A percentile compares a stretch with the other conserved stretches of the same genome.
phyloP scores from a whole-genome alignment of 495 filamentous ascomycete species.

The Penicillium cataractarum region DNA sequence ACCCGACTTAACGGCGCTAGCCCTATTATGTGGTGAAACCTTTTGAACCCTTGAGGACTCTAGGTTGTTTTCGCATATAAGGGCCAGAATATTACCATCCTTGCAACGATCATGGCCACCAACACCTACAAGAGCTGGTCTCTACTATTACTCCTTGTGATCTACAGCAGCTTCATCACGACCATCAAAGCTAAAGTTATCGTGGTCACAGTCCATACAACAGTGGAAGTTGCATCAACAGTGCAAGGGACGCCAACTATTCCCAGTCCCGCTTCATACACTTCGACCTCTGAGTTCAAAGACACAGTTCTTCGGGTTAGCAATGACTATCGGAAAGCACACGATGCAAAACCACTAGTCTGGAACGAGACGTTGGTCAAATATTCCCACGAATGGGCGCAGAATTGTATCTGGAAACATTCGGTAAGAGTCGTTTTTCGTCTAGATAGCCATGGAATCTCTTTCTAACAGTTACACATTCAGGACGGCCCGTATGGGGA shows the following conservation, averaged over 20 bases:
- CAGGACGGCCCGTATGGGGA: slow-evolving; percentile 73
- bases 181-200: slow-evolving; percentile 10
- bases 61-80: neutral
- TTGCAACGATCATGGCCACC: slow-evolving; percentile 9
- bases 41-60: too few species aligned
- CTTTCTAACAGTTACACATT: slow-evolving; percentile 10
- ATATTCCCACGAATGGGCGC: slow-evolving; percentile 57
- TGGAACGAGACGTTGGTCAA: slow-evolving; percentile 69
- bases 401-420: slow-evolving; percentile 64
- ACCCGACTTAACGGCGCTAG: neutral
- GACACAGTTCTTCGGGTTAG: slow-evolving; percentile 63
- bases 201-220: slow-evolving; percentile 20
- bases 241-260: slow-evolving; percentile 31
- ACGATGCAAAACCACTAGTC: slow-evolving; percentile 61
- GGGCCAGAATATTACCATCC: neutral
- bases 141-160: neutral
- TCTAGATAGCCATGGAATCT: neutral
- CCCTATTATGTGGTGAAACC: neutral
- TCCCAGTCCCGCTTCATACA: slow-evolving; percentile 51
- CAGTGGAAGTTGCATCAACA: slow-evolving; percentile 22
- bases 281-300: slow-evolving; percentile 51
- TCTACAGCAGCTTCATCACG: neutral
- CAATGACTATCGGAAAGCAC: slow-evolving; percentile 66
- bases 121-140: neutral
- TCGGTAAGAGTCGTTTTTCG: slow-evolving; percentile 45